Conservation (phyloP, 768 basidiomycete species). For the Auricularia heimuer region DNA sequence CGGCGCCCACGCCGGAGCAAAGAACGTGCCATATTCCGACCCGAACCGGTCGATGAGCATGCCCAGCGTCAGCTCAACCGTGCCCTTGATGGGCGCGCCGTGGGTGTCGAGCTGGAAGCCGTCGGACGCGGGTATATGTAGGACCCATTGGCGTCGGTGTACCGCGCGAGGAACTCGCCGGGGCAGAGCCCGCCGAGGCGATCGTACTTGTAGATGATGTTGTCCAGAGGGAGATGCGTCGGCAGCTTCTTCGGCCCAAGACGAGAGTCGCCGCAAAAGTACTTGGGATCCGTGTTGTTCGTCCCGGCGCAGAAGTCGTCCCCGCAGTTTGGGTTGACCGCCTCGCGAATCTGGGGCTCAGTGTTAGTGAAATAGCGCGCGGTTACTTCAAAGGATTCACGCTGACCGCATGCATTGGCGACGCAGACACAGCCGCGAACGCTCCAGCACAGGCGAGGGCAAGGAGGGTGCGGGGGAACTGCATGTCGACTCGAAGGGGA, state of each 20-base stretch:
- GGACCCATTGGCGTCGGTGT: background rate
- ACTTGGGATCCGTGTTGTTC: background rate
- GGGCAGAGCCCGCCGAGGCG: background rate
- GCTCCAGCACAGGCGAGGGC: too few species aligned
- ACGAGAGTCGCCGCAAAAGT: background rate
- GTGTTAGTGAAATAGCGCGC: too few species aligned
- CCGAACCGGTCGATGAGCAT: slow-evolving; percentile 11
- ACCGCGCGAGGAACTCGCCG: background rate
- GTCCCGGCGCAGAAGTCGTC: background rate
- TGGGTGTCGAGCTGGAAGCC: slow-evolving; percentile 8
- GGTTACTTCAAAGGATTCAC: too few species aligned
- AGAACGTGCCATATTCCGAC: slow-evolving; percentile 1
- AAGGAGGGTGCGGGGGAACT: too few species aligned
- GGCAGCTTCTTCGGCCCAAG: background rate
- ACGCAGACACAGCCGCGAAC: too few species aligned
- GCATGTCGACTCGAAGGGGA: too few species aligned
- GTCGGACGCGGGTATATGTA: background rate
- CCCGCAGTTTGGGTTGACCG: background rate
- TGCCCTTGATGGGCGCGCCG: slow-evolving; percentile 5
- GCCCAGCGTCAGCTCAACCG: slow-evolving; percentile 6
- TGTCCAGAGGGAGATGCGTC: background rate
- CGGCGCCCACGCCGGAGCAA: slow-evolving; percentile 9
- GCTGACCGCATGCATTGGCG: too few species aligned
- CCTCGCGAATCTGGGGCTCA: background rate
- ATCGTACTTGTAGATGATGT: background rate